phyloP scores from a whole-genome alignment of 1,284 basidiomycete genomes.

The Ustilago trichophora region DNA sequence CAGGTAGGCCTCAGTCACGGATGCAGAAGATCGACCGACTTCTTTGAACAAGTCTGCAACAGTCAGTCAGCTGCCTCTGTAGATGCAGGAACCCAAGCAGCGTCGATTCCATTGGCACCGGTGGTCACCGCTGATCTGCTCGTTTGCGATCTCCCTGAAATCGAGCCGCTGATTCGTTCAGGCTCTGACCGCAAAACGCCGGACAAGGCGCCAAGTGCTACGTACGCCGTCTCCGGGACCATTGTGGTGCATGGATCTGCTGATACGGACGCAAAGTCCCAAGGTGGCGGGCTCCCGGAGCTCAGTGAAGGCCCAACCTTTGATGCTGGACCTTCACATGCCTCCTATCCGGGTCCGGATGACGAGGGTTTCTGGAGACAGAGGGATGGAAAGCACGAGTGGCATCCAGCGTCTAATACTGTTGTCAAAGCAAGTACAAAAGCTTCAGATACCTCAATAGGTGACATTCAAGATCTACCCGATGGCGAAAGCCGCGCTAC shows the following conservation, averaged over 20 bases:
- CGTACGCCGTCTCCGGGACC: slow-evolving; percentile 40
- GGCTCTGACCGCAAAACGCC: background rate
- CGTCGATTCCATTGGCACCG: background rate
- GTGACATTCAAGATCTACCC: too few relatives aligned
- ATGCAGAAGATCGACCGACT: slow-evolving; percentile 44
- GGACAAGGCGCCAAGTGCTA: slow-evolving; percentile 1
- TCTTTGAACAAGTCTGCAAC: slow-evolving; percentile 41
- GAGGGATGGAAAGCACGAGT: slow-evolving; percentile 37
- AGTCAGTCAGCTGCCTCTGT: background rate
- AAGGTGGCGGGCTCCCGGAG: slow-evolving; percentile 3
- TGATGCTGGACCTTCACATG: background rate
- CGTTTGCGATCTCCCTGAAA: slow-evolving; percentile 35
- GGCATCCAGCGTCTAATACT: slow-evolving; percentile 19
- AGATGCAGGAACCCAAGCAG: background rate
- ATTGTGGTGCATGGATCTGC: slow-evolving; percentile 18
- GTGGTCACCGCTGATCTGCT: slow-evolving; percentile 30
- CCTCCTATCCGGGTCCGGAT: slow-evolving; percentile 28
- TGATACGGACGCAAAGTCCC: background rate
- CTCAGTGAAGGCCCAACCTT: background rate
- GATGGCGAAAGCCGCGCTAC: too few relatives aligned
- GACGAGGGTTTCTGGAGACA: slow-evolving; percentile 49
- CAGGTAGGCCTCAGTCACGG: slow-evolving; percentile 15
- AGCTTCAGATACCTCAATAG: too few relatives aligned
- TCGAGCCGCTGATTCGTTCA: slow-evolving; percentile 29
- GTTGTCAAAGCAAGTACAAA: too few relatives aligned